Conservation (phyloP, 2,329 filamentous ascomycete genomes). For the Cryphonectria nitschkei region DNA sequence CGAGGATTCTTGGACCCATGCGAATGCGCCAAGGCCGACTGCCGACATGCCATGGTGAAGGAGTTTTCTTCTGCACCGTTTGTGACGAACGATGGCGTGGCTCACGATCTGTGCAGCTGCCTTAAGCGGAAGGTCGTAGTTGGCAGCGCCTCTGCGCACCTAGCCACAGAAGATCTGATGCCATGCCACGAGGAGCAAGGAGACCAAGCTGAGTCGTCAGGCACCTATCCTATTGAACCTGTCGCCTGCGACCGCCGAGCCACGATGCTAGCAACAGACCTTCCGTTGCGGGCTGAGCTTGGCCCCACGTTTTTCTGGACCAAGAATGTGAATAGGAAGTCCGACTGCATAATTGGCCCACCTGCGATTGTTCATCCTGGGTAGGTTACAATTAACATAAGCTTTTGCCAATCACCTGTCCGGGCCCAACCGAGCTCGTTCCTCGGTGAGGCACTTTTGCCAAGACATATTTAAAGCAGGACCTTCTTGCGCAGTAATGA, state of each 20-base stretch:
- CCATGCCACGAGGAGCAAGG: slow-evolving; percentile 3
- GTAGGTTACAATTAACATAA: slow-evolving; percentile 16
- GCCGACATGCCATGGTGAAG: neutral
- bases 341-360: neutral
- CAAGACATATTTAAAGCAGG: slow-evolving; percentile 16
- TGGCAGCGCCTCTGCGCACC: neutral
- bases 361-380: neutral
- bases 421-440: neutral
- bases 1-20: neutral
- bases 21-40: neutral
- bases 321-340: slow-evolving; percentile 3
- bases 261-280: slow-evolving; percentile 10
- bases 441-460: neutral
- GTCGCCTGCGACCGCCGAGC: neutral
- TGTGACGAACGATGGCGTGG: slow-evolving; percentile 19
- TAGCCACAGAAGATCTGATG: slow-evolving; percentile 8
- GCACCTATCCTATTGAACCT: neutral
- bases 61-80: neutral
- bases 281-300: slow-evolving; percentile 15
- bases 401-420: neutral
- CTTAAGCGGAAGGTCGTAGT: slow-evolving; percentile 26
- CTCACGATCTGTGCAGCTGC: slow-evolving; percentile 17
- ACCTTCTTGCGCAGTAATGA: neutral
- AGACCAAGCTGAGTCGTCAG: neutral
- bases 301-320: slow-evolving; percentile 5